These are phyloP conservation scores for Colletotrichum sp. DNA, from an alignment of 2,329 filamentous ascomycete species.

Conservation along the genomic window DNA sequence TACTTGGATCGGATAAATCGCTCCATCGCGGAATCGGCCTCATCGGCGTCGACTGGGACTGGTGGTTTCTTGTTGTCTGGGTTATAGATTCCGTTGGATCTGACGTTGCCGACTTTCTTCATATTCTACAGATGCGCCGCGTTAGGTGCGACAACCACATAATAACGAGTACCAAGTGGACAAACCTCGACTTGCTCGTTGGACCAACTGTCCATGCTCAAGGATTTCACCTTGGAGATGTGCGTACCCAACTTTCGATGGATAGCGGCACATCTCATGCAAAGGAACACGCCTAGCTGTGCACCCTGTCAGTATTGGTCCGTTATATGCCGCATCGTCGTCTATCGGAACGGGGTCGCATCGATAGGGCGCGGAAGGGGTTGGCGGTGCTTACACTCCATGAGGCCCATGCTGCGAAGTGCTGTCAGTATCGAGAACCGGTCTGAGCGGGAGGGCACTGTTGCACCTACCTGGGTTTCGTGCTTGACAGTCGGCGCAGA, in stretches of 20 bases:
- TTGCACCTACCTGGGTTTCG: constrained; percentile 79
- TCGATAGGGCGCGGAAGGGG: background rate
- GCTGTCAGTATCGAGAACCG: constrained; percentile 1
- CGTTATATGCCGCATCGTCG: background rate
- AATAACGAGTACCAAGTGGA: constrained; percentile 15
- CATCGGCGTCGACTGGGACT: constrained; percentile 88
- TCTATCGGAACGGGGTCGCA: background rate
- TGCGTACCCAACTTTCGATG: constrained; percentile 98
- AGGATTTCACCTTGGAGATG: constrained; percentile 97
- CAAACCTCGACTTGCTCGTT: constrained; percentile 94
- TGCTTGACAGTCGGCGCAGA: constrained; percentile 91
- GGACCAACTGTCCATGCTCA: constrained; percentile 98
- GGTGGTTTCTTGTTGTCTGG: constrained; percentile 82
- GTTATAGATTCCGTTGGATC: constrained; percentile 90
- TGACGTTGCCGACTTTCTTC: constrained; percentile 87
- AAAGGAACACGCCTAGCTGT: constrained; percentile 92
- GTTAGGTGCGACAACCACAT: background rate
- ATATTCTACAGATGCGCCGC: constrained; percentile 70
- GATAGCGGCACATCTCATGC: constrained; percentile 94
- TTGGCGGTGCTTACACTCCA: constrained; percentile 77
- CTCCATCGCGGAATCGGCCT: constrained; percentile 94
- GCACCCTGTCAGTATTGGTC: constrained; percentile 8
- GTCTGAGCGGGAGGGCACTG: background rate
- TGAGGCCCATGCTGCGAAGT: constrained; percentile 81
- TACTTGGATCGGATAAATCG: constrained; percentile 96